Evolutionary conservation across 2,329 filamentous ascomycete species (phyloP), one percentile per base, ranked within the genome.

Genomic region (Parascedosporium putredinis): DNA sequence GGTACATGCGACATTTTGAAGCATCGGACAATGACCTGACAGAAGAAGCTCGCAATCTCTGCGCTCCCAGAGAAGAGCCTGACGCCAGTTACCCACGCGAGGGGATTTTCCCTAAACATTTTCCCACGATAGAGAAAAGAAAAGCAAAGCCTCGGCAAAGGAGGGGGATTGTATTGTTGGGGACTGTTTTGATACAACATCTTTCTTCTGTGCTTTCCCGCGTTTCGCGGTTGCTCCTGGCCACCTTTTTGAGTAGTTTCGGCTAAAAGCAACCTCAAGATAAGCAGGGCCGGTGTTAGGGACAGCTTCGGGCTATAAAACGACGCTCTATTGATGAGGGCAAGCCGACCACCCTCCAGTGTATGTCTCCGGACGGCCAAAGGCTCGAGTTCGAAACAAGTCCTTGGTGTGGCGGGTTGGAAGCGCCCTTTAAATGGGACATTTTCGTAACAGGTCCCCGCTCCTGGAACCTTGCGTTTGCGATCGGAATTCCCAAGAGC

Each of bases 191-290:
- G 27, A 31, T 31, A 12, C 27, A 31, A 31, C 27, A 31, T 31
- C 27, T 12, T 12, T 12, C 12, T 42, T 23, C 38, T 42, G n/a
- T n/a, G n/a, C n/a, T n/a, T n/a, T n/a, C n/a, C 38, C 38, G 20
- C 38, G 38, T 42, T 42, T 42, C 38, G 38, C 38, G 38, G 20
- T n/a, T n/a, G 38, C 20, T 42, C 6, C 38, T 2, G 16, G 38
- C 8, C 16, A 10, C 38, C 38, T 42, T 42, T 22, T 6, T 18
- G 18, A 10, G 20, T 12, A 22, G 20, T 20, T 42, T 42, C 14
- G 38, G 38, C 38, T 42, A 42, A 42, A 42, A 42, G 38, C 38
- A 42, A 24, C 38, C 20, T 42, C 16, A 42, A 42, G 38, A 42
- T 24, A 14, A 20, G 36, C 20, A 42, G 5, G 23, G 10, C 16